Evolutionary conservation across 139 green algal genomes (phyloP), one percentile per base, ranked within the genome.

Genomic region (Tetradesmus obliquus): DNA sequence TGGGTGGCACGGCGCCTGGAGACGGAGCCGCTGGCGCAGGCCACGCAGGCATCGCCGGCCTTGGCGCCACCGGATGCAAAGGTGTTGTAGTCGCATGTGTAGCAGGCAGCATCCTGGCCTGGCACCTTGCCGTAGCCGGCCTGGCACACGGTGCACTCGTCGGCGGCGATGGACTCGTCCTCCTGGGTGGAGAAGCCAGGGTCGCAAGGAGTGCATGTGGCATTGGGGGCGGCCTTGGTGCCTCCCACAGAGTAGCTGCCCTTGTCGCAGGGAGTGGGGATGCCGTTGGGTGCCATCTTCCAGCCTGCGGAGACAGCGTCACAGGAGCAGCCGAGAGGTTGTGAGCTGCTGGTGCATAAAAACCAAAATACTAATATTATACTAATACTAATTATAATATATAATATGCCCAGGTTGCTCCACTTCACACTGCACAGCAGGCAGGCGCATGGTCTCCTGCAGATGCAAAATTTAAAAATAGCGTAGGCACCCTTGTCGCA

Each of bases 141-240:
- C n/a, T n/a, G n/a, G n/a, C 82, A 87, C 51, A 87, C 82, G 0
- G 12, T 51, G 82, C 82, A 87, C 9, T 87, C 82, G 19, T 22
- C 53, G 1, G 17, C 10, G 3, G 45, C 74, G 82, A 57, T 87
- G 13, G 82, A 69, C 82, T 87, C 51, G 7, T 69, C 53, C 55
- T 22, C 55, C 5, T 87, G 82, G 9, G 82, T 87, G 51, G 82
- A 69, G 82, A 69, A 71, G 51, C 82, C 82, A 2, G 20, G 1
- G 17, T 1, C 1, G 54, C 82, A 87, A 0, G 51, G 2, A 8
- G 82, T 71, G 2, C 82, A 87, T 1, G 19, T 58, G 51, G 51
- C 54, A 0, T 71, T 32, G 19, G 54, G 82, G 55, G 17, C 22
- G 12, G 51, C 82, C 7, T 22, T 55, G 13, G 53, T 87, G 53